Evolutionary conservation across 2,329 filamentous ascomycete genomes (phyloP).

Genomic region (Sporothrix sp.): DNA sequence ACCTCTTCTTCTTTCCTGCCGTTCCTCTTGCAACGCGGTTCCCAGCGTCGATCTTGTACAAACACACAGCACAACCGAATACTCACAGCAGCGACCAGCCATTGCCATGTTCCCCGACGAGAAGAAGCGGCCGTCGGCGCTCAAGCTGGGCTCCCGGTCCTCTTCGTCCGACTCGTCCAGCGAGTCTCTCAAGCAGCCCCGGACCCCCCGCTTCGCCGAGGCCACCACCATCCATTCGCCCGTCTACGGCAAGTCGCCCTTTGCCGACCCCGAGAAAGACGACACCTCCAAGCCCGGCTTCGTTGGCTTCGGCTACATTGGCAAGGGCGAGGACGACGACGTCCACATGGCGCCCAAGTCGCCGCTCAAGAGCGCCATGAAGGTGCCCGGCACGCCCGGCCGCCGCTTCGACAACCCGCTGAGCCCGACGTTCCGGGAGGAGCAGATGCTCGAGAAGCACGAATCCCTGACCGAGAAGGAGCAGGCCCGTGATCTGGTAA

Average conservation of each 20-base stretch:
- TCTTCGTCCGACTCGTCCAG: conserved; percentile 42
- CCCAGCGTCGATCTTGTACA: conserved; percentile 19
- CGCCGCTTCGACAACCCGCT: conserved; percentile 65
- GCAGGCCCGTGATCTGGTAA: conserved; percentile 78
- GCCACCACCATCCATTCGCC: conserved; percentile 72
- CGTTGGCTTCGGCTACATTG: conserved; percentile 87
- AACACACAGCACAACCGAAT: conserved; percentile 10
- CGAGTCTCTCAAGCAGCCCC: conserved; percentile 54
- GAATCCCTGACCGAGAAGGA: conserved; percentile 75
- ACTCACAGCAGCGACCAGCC: not conserved
- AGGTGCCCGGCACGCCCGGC: conserved; percentile 71
- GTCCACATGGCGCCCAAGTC: conserved; percentile 60
- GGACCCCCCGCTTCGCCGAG: conserved; percentile 72
- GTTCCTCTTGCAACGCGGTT: conserved; percentile 2
- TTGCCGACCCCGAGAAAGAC: conserved; percentile 48
- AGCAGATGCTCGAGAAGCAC: conserved; percentile 75
- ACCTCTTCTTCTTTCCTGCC: not conserved
- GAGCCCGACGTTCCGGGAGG: conserved; percentile 86
- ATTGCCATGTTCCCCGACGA: conserved; percentile 34
- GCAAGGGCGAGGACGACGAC: conserved; percentile 44
- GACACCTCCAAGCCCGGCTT: conserved; percentile 64
- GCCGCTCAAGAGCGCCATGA: conserved; percentile 84
- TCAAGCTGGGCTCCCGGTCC: conserved; percentile 44
- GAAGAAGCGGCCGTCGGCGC: conserved; percentile 46
- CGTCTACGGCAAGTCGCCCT: conserved; percentile 49